Percentiles rank a stretch among this genome's conserved stretches.
Conservation (phyloP, 495 filamentous ascomycete species). For the Apodospora peruviana region DNA sequence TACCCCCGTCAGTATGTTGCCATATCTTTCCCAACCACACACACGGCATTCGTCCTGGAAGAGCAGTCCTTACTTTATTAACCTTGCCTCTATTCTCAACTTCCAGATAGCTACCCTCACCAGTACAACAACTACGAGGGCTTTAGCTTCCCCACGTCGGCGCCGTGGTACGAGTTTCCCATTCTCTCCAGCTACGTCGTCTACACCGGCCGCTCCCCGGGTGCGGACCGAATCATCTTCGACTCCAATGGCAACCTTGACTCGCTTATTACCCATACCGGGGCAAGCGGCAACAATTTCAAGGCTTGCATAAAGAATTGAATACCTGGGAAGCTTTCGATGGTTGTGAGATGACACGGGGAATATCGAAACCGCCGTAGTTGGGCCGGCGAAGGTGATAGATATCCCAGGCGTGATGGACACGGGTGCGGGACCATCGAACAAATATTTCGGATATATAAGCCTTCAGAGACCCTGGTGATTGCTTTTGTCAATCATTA, state of each 20-base stretch:
- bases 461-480: neutral
- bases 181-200: slow-evolving; percentile 47
- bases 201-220: slow-evolving; percentile 62
- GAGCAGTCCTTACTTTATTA: too few species aligned
- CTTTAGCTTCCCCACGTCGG: slow-evolving; percentile 53
- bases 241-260: slow-evolving; percentile 47
- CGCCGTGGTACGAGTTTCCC: slow-evolving; percentile 68
- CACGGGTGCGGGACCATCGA: too few species aligned
- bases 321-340: neutral
- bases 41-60: too few species aligned
- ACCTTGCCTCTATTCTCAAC: too few species aligned
- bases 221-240: slow-evolving; percentile 68
- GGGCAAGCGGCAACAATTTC: slow-evolving; percentile 61
- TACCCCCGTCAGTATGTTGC: too few species aligned
- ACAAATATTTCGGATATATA: neutral
- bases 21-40: too few species aligned
- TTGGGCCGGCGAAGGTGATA: neutral
- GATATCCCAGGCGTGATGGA: too few species aligned
- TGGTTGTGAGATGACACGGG: neutral
- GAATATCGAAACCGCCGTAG: neutral
- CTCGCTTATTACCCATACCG: slow-evolving; percentile 62
- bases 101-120: slow-evolving; percentile 61
- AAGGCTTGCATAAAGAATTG: slow-evolving; percentile 42
- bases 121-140: slow-evolving; percentile 70
- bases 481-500: slow-evolving; percentile 7